Evolutionary conservation across 352 stramenopile species (phyloP).

Genomic region (Phytophthora nicotianae): DNA sequence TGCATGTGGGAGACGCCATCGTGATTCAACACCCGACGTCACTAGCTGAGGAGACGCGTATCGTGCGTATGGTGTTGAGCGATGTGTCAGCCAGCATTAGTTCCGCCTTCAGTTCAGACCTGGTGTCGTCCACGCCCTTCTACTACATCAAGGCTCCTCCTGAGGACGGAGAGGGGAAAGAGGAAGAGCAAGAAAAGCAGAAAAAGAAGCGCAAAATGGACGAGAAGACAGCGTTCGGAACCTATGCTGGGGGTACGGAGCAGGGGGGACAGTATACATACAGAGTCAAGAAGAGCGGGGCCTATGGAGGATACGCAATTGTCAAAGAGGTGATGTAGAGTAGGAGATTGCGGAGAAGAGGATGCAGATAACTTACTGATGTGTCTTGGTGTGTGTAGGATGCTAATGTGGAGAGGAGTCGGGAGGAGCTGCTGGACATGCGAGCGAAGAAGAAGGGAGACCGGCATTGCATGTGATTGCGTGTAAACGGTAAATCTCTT

Average conservation of each 20-base stretch:
- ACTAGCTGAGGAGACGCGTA: conserved; percentile 86
- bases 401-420: conserved; percentile 64
- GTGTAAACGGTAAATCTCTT: not conserved
- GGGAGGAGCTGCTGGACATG: conserved; percentile 87
- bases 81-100: conserved; percentile 87
- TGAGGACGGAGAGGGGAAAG: conserved; percentile 51
- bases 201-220: conserved; percentile 62
- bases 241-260: conserved; percentile 85
- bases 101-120: conserved; percentile 87
- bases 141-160: conserved; percentile 88
- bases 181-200: conserved; percentile 48
- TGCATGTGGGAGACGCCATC: conserved; percentile 83
- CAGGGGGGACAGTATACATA: conserved; percentile 77
- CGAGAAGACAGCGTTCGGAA: conserved; percentile 81
- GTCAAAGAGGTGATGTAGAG: conserved; percentile 67
- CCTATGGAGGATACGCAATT: conserved; percentile 86
- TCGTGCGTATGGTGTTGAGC: conserved; percentile 91
- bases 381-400: conserved; percentile 27
- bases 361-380: not conserved
- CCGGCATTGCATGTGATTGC: conserved; percentile 73
- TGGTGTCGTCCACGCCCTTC: conserved; percentile 90
- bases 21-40: conserved; percentile 90
- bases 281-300: conserved; percentile 83
- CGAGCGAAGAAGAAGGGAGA: conserved; percentile 90
- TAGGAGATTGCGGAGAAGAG: not conserved